Conservation (phyloP, 1,284 basidiomycete genomes). For the Exobasidium cylindrosporum region DNA sequence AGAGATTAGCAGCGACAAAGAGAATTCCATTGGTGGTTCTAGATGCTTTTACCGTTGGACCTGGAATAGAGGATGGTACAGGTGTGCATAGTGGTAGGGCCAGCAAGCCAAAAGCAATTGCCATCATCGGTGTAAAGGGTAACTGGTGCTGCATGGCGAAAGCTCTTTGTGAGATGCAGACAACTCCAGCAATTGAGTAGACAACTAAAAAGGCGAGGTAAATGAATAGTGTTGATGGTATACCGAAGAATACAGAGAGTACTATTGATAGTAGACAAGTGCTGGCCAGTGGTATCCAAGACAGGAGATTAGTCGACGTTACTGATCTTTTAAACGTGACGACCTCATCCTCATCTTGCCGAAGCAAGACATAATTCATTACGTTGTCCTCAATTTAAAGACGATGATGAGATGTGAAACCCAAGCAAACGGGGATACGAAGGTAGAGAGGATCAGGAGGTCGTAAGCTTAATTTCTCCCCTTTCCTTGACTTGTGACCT, state of each 20-base stretch:
- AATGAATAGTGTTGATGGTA: neutral
- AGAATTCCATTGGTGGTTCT: neutral
- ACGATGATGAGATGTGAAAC: too few species aligned
- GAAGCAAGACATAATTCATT: neutral
- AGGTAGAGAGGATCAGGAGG: too few species aligned
- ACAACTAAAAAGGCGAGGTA: slow-evolving; percentile 3
- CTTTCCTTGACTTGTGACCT: too few species aligned
- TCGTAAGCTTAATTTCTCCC: too few species aligned
- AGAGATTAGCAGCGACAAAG: slow-evolving; percentile 12
- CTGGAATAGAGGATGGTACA: neutral
- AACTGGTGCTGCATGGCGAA: neutral
- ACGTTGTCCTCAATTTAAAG: too few species aligned
- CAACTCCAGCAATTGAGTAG: neutral
- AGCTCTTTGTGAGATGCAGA: neutral
- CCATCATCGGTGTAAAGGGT: neutral
- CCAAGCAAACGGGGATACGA: too few species aligned
- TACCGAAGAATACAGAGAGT: neutral
- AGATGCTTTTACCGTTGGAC: neutral
- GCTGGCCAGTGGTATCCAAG: neutral
- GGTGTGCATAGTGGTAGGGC: neutral
- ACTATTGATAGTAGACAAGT: neutral
- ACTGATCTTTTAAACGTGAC: too few species aligned
- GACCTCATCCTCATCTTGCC: neutral
- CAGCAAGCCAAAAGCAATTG: neutral
- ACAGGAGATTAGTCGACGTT: neutral